These are phyloP conservation scores for Aspergillaceae sp. DNA, from an alignment of 2,329 filamentous ascomycete species.

Conservation along the genomic window DNA sequence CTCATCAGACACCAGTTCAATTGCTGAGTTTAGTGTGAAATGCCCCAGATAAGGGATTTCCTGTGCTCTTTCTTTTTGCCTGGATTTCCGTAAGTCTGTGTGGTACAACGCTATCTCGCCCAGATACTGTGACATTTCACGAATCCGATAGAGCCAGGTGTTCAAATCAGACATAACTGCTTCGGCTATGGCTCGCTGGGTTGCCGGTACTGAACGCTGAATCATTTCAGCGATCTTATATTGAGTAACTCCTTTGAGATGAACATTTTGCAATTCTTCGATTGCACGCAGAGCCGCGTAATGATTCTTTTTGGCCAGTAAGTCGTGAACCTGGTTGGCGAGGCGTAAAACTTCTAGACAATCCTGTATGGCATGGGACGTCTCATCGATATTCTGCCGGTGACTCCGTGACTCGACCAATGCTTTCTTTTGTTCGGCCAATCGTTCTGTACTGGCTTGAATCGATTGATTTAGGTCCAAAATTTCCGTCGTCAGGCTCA, in stretches of 20 bases:
- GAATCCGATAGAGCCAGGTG: constrained; percentile 89
- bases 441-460: constrained; percentile 84
- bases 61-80: constrained; percentile 76
- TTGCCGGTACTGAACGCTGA: constrained; percentile 87
- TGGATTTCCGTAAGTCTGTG: constrained; percentile 73
- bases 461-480: constrained; percentile 89
- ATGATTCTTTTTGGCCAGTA: constrained; percentile 87
- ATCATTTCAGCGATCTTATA: constrained; percentile 94
- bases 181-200: constrained; percentile 86
- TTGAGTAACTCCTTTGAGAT: constrained; percentile 86
- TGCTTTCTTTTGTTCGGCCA: constrained; percentile 89
- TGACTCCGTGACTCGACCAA: constrained; percentile 87
- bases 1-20: constrained; percentile 92
- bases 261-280: constrained; percentile 92
- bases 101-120: constrained; percentile 96
- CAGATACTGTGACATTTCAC: constrained; percentile 90
- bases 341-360: constrained; percentile 86
- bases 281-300: constrained; percentile 89
- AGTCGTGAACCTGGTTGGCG: constrained; percentile 87
- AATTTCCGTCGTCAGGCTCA: constrained; percentile 81
- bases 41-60: constrained; percentile 64
- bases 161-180: constrained; percentile 96
- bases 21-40: constrained; percentile 90
- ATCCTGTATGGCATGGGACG: constrained; percentile 76
- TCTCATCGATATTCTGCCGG: constrained; percentile 91